Evolutionary conservation across 331 rosid genomes (phyloP).

Genomic region (Prunus yedoensis): DNA sequence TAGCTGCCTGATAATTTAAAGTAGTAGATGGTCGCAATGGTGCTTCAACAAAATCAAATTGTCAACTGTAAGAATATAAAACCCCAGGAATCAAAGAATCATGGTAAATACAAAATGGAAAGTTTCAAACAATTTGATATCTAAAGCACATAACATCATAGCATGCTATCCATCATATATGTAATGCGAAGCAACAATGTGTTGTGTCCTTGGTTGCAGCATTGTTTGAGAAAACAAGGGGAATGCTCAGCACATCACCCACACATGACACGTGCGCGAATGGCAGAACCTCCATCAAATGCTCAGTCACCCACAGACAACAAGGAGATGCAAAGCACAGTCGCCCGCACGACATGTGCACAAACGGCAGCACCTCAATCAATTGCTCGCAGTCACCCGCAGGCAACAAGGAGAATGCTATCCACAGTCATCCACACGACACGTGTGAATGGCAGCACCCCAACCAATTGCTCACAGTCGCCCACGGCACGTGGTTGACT

Average conservation of each 20-base stretch:
- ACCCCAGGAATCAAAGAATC: conserved; percentile 2
- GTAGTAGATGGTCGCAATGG: conserved; percentile 86
- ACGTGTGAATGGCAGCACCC: background rate
- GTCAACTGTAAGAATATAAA: conserved; percentile 20
- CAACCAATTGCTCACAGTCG: background rate
- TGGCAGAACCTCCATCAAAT: background rate
- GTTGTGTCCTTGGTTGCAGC: background rate
- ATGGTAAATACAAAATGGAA: conserved; percentile 12
- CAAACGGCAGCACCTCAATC: background rate
- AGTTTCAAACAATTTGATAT: background rate
- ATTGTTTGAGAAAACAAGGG: background rate
- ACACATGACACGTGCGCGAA: background rate
- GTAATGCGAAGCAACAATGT: background rate
- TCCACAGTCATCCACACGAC: background rate
- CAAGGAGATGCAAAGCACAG: background rate
- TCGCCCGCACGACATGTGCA: background rate
- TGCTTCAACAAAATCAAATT: conserved; percentile 53
- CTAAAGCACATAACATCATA: background rate
- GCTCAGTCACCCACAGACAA: background rate
- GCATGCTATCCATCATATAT: background rate
- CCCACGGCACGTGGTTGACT: background rate
- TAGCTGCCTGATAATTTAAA: conserved; percentile 81
- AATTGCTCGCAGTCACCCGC: background rate
- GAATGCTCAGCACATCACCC: background rate
- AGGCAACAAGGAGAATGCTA: background rate